Conservation (phyloP, 73 alveolate species). For the Symbiodinium pilosum region DNA sequence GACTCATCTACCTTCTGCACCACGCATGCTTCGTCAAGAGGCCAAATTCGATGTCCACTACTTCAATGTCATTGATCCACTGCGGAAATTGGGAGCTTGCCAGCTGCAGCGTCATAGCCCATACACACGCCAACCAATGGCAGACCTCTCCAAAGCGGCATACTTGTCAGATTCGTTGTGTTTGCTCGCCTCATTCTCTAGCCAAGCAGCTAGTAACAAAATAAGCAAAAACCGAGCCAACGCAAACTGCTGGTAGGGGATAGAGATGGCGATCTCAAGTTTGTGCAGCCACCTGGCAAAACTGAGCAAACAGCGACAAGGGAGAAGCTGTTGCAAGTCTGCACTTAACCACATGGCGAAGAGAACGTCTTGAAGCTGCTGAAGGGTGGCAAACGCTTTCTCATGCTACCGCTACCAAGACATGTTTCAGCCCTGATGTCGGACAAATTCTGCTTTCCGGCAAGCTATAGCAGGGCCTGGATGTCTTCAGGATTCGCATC, state of each 20-base stretch:
- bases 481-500: background rate
- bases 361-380: too few species aligned
- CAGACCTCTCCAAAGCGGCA: background rate
- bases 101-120: conserved; percentile 79
- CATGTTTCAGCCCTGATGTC: too few species aligned
- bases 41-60: conserved; percentile 18
- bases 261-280: conserved; percentile 61
- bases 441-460: background rate
- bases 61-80: conserved; percentile 57
- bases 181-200: background rate
- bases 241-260: conserved; percentile 85
- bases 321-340: too few species aligned
- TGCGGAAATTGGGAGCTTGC: conserved; percentile 22
- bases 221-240: conserved; percentile 54
- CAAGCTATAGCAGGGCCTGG: background rate
- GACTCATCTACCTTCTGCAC: too few species aligned
- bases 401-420: too few species aligned
- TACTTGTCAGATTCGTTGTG: background rate
- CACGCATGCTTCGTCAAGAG: background rate
- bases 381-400: too few species aligned
- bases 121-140: conserved; percentile 78
- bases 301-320: too few species aligned
- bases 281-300: conserved; percentile 74
- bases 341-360: too few species aligned
- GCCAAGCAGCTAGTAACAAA: conserved; percentile 16